Base-by-base conservation (phyloP, 2,329 filamentous ascomycete species). In the Lasiodiplodia hormozganensis region DNA sequence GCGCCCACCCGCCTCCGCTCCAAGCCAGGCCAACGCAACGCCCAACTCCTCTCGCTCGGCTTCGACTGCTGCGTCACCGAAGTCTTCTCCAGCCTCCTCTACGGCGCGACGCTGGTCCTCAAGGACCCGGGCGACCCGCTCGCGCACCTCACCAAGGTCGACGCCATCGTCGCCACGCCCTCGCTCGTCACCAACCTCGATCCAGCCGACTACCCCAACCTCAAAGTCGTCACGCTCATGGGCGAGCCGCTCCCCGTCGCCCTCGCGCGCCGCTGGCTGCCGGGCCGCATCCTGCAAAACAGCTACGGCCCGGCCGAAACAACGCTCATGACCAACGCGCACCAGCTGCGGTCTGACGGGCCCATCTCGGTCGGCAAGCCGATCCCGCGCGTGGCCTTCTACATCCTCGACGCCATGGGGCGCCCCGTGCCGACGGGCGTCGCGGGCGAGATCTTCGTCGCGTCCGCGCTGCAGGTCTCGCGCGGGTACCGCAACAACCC, bases 21-120 rank as follows among this genome's bases (percentile, higher is more conserved):
- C 16, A 51, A 60, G 10, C 68, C 68, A 5, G 67, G 69, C 3
- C 68, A 65, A 14, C 52, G 57, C n/a, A 67, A 69, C 8, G 68
- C 68, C 2, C 69, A 70, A 14, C 67, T 65, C n/a, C 57, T 70
- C 5, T 68, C 69, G 2, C 52, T 57, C 10, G 69, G 68, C 2
- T 70, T 70, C 34, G 69, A 70, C 62, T 62, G 56, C 31, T 68
- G 62, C 40, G 65, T 69, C n/a, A 66, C 52, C 8, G 69, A 70
- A 31, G 64, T 70, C 8, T 70, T 68, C 14, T 60, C 57, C 1
- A 68, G 64, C 23, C 52, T 70, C 2, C 62, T 68, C n/a, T 70
- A 69, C 43, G 69, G 69, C 14, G 68, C 62, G 0, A 67, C 68
- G 5, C 49, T 70, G 2, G 64, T 70, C 7, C 69, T 70, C 7